phyloP scores from a whole-genome alignment of 495 filamentous ascomycete species.

The Penicillium simplicissimum region DNA sequence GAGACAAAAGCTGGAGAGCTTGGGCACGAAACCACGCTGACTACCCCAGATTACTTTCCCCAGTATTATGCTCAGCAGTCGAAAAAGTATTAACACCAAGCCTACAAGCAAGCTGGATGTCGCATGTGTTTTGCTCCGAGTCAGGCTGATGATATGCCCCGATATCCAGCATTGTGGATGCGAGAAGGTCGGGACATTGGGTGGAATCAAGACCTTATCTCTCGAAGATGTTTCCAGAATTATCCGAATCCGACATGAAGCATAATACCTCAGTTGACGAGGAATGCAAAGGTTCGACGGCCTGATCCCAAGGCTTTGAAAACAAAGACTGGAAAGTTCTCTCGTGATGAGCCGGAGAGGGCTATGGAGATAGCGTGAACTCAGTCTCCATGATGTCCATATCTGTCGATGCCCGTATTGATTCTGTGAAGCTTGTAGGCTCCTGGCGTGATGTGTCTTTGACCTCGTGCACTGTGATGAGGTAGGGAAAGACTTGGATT shows the following conservation, averaged over 20 bases:
- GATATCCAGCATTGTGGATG: not conserved
- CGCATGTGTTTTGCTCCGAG: not conserved
- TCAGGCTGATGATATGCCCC: not conserved
- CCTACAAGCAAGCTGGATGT: not conserved
- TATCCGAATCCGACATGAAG: too few relatives aligned
- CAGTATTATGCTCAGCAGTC: not conserved
- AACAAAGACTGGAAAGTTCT: too few relatives aligned
- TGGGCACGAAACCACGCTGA: not conserved
- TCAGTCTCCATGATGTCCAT: too few relatives aligned
- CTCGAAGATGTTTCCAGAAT: not conserved
- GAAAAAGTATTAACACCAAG: not conserved
- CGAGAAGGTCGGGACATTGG: not conserved
- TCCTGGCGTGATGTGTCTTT: too few relatives aligned
- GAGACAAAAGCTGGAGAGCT: not conserved
- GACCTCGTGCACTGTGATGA: too few relatives aligned
- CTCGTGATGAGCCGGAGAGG: too few relatives aligned
- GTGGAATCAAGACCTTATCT: not conserved
- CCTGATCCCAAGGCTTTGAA: too few relatives aligned
- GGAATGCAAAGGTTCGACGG: not conserved
- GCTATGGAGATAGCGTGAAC: too few relatives aligned
- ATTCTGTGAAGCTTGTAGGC: too few relatives aligned
- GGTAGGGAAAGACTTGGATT: too few relatives aligned
- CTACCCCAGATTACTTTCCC: not conserved
- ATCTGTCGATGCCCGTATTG: too few relatives aligned
- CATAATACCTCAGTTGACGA: not conserved